A percentile compares a stretch with the other conserved stretches of the same genome.
Evolutionary conservation across 164 flowering plant genomes (phyloP).

Genomic region (Houttuynia cordata): DNA sequence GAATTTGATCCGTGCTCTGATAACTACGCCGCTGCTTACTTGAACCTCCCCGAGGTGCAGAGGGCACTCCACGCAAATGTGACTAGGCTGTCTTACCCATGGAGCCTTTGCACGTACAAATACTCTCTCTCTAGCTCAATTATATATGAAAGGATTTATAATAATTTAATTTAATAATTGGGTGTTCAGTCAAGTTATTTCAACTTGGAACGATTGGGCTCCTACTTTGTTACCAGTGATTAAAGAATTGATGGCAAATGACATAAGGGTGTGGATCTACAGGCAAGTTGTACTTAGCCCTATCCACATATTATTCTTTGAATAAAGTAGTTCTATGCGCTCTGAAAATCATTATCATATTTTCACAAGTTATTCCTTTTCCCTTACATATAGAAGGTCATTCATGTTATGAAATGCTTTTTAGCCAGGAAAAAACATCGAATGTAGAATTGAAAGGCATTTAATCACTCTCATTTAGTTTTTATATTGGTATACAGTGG

Average conservation of each 20-base stretch:
- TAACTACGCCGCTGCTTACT: conserved; percentile 13
- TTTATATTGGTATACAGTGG: conserved; percentile 16
- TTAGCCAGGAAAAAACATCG: too few relatives aligned
- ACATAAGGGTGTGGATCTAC: conserved; percentile 26
- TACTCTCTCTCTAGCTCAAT: not conserved
- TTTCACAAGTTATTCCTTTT: too few relatives aligned
- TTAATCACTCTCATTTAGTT: too few relatives aligned
- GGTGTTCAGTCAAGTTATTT: not conserved
- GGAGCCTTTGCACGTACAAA: conserved; percentile 19
- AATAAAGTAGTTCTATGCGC: too few relatives aligned
- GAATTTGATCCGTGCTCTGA: conserved; percentile 32
- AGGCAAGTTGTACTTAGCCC: conserved; percentile 16
- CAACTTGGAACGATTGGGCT: conserved; percentile 22
- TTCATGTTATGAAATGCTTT: too few relatives aligned
- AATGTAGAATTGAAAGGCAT: too few relatives aligned
- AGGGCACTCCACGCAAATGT: conserved; percentile 23
- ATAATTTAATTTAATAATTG: not conserved
- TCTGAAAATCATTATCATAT: not conserved
- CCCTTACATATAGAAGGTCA: too few relatives aligned
- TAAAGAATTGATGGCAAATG: conserved; percentile 19
- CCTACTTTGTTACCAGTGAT: conserved; percentile 19
- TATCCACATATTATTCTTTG: not conserved
- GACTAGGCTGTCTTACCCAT: conserved; percentile 11
- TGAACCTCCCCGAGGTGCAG: conserved; percentile 31
- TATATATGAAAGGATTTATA: not conserved